These are phyloP conservation scores for Asterochloris sp. DNA, from an alignment of 139 green algal species.

Conservation along the genomic window DNA sequence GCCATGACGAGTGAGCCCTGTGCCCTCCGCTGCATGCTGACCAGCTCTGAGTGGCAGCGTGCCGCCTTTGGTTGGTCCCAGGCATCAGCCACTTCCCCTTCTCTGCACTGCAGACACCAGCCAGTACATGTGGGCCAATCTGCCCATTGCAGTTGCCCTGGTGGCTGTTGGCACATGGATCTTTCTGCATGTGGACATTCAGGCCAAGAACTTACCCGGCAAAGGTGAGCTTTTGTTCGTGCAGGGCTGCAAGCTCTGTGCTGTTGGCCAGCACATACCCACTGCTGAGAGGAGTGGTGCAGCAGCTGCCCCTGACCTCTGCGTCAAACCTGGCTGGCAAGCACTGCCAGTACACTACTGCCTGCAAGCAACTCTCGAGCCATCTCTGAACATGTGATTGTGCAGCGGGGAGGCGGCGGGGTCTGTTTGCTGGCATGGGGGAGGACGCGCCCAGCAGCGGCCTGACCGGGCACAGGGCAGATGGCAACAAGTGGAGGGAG, in stretches of 20 bases:
- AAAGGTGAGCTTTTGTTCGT: no score
- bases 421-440: background rate
- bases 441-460: background rate
- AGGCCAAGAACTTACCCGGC: no score
- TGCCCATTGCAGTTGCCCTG: slow-evolving; percentile 19
- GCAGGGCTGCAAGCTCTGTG: no score
- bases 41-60: background rate
- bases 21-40: background rate
- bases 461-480: background rate
- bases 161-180: slow-evolving; percentile 16
- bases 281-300: no score
- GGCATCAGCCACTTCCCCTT: background rate
- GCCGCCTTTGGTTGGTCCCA: background rate
- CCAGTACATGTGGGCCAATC: slow-evolving; percentile 26
- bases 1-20: slow-evolving; percentile 32
- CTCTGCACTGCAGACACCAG: slow-evolving; percentile 30
- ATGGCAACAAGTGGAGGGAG: slow-evolving; percentile 41
- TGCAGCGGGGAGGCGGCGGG: no score
- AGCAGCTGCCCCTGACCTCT: no score
- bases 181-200: background rate
- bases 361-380: background rate
- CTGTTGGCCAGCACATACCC: no score
- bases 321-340: background rate
- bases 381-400: background rate
- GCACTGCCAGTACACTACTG: background rate